These are phyloP conservation scores for Incumbomyces lentus DNA, from an alignment of 2,329 filamentous ascomycete genomes.

Conservation along the genomic window DNA sequence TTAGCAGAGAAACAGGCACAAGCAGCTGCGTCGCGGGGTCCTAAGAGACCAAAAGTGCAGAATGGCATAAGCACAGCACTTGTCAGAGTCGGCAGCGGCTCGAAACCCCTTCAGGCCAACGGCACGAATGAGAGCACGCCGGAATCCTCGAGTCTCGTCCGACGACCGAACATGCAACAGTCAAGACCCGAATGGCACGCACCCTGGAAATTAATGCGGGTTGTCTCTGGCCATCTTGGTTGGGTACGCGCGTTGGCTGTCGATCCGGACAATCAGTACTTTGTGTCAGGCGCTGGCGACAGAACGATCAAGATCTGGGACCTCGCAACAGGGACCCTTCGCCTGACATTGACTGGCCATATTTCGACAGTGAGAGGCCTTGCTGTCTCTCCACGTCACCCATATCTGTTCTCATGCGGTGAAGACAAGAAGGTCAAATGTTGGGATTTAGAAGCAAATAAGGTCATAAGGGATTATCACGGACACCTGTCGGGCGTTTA, in stretches of 20 bases:
- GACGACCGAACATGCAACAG: slow-evolving; percentile 54
- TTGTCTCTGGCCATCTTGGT: slow-evolving; percentile 90
- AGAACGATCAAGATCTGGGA: slow-evolving; percentile 99
- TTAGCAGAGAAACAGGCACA: slow-evolving; percentile 70
- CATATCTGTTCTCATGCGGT: slow-evolving; percentile 93
- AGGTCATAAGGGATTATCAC: slow-evolving; percentile 95
- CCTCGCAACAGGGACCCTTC: slow-evolving; percentile 72
- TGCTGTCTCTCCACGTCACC: slow-evolving; percentile 84
- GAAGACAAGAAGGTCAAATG: slow-evolving; percentile 99
- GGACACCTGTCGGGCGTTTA: slow-evolving; percentile 95
- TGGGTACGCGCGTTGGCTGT: slow-evolving; percentile 87
- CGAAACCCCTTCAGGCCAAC: slow-evolving; percentile 28
- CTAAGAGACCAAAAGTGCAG: slow-evolving; percentile 52
- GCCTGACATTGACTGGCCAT: slow-evolving; percentile 81
- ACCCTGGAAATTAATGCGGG: slow-evolving; percentile 96
- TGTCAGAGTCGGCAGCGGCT: slow-evolving; percentile 41
- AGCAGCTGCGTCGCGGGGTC: slow-evolving; percentile 48
- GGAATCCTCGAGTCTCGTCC: slow-evolving; percentile 40
- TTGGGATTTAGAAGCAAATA: slow-evolving; percentile 99
- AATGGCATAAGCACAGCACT: slow-evolving; percentile 53
- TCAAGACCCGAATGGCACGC: slow-evolving; percentile 89
- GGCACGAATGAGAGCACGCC: slow-evolving; percentile 27
- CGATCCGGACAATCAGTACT: slow-evolving; percentile 95
- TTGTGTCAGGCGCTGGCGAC: slow-evolving; percentile 89
- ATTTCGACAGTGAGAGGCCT: slow-evolving; percentile 88